phyloP scores from a whole-genome alignment of 2,329 filamentous ascomycete species.

The Aureobasidium sp. region DNA sequence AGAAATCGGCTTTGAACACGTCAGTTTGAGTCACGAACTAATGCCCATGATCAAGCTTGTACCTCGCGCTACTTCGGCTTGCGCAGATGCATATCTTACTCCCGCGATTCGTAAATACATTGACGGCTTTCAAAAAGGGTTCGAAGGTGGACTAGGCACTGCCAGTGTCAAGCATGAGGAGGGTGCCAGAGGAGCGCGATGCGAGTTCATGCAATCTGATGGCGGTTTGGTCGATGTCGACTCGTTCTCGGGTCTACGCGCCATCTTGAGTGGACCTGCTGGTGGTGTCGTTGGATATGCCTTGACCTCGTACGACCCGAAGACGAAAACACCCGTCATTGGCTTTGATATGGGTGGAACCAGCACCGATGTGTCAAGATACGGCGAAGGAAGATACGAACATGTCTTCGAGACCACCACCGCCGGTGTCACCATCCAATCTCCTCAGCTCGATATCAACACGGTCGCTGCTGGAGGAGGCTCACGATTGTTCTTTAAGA shows the following conservation, averaged over 20 bases:
- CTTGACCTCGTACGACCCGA: slow-evolving; percentile 78
- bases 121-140: slow-evolving; percentile 69
- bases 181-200: slow-evolving; percentile 65
- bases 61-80: slow-evolving; percentile 67
- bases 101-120: slow-evolving; percentile 74
- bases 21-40: slow-evolving; percentile 71
- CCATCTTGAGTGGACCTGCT: slow-evolving; percentile 84
- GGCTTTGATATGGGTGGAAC: slow-evolving; percentile 97
- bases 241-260: slow-evolving; percentile 75
- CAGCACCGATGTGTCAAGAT: slow-evolving; percentile 83
- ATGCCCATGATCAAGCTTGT: slow-evolving; percentile 88
- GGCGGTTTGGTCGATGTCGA: slow-evolving; percentile 53
- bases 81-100: slow-evolving; percentile 73
- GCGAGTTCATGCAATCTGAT: slow-evolving; percentile 93
- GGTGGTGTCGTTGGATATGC: slow-evolving; percentile 91
- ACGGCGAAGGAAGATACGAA: slow-evolving; percentile 71
- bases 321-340: slow-evolving; percentile 78
- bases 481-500: slow-evolving; percentile 76
- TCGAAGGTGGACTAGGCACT: slow-evolving; percentile 71
- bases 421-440: slow-evolving; percentile 89
- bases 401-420: slow-evolving; percentile 93
- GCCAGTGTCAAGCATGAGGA: slow-evolving; percentile 62
- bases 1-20: slow-evolving; percentile 76
- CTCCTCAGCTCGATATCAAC: slow-evolving; percentile 88
- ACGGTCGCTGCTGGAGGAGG: slow-evolving; percentile 89